A percentile compares a stretch with the other conserved stretches of the same genome.
Conservation (phyloP, 116 monocot genomes). For the Phalaenopsis hybrid region DNA sequence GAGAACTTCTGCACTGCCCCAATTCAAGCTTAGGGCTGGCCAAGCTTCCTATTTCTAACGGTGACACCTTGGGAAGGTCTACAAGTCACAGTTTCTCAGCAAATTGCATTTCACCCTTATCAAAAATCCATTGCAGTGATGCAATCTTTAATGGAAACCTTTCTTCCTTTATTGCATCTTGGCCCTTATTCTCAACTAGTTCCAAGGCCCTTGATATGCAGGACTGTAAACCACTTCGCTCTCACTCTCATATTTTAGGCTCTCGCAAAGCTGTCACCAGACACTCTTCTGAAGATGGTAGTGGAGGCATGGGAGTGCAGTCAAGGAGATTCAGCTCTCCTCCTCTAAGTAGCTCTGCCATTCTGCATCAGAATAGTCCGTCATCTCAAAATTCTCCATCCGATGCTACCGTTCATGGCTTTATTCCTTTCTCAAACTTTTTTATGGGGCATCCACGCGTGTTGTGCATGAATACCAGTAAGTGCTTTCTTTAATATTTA, state of each 20-base stretch:
- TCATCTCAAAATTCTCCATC: slow-evolving; percentile 10
- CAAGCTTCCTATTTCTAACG: slow-evolving; percentile 20
- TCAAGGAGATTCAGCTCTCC: slow-evolving; percentile 7
- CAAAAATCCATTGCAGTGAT: slow-evolving; percentile 18
- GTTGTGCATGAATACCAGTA: slow-evolving; percentile 69
- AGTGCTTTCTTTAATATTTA: background rate
- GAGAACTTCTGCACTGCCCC: slow-evolving; percentile 18
- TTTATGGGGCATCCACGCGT: slow-evolving; percentile 37
- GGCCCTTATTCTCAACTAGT: background rate
- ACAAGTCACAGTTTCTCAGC: slow-evolving; percentile 15
- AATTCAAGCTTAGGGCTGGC: slow-evolving; percentile 11
- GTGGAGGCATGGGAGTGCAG: slow-evolving; percentile 4
- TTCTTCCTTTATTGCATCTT: slow-evolving; percentile 17
- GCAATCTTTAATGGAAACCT: slow-evolving; percentile 14
- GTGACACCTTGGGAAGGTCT: slow-evolving; percentile 9
- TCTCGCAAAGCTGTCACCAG: slow-evolving; percentile 12
- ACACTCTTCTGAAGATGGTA: slow-evolving; percentile 12
- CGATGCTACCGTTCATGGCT: slow-evolving; percentile 17
- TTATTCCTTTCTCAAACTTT: slow-evolving; percentile 17
- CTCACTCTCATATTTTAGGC: slow-evolving; percentile 16
- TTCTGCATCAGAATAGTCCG: slow-evolving; percentile 16
- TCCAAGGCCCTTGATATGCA: slow-evolving; percentile 5
- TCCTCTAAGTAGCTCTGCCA: slow-evolving; percentile 6
- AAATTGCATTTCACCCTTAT: slow-evolving; percentile 12
- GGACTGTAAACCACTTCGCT: slow-evolving; percentile 16